Base-by-base conservation (phyloP, 140 eudicot species). In the Cichorium intybus region DNA sequence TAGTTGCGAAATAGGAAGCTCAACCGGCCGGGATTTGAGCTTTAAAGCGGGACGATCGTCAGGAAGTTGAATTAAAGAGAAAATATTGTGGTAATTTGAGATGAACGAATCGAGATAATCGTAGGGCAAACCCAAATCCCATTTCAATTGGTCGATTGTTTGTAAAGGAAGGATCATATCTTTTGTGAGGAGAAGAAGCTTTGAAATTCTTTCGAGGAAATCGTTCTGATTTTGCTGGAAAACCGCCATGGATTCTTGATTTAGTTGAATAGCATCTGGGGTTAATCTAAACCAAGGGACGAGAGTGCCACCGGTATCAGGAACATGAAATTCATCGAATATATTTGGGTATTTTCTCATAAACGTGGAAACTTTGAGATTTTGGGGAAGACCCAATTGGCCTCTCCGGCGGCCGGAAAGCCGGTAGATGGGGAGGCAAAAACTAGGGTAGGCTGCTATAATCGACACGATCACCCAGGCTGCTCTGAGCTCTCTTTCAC, bases 91-190 rank as follows among this genome's bases (percentile, higher is more conserved):
- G n/a, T n/a, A n/a, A n/a, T n/a, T n/a, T n/a, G n/a, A n/a, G n/a
- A n/a, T n/a, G n/a, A n/a, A n/a, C n/a, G n/a, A n/a, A n/a, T 24
- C 39, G 49, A 45, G 69, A 18, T 79, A 85, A 68, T 79, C 81
- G 56, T 62, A 68, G 0, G 87, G 94, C 77, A 85, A 79, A 35
- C 88, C 88, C 64, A 85, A 31, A 33, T 85, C 94, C 94, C 94
- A 85, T 56, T 81, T 73, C 46, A 85, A 71, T 77, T 82, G 94
- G 37, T 85, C 88, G 22, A 85, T 76, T 8, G 88, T 82, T 34
- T 79, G 86, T 27, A 85, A 66, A 60, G 94, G 86, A 65, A 82
- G 86, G 37, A 64, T 63, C 62, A 69, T 64, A 33, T 68, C 50
- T 45, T 64, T 73, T 8, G 85, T 69, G 34, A 85, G 85, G 88